These are phyloP conservation scores for Ustilago cynodontis DNA, from an alignment of 1,284 basidiomycete species.

Conservation along the genomic window DNA sequence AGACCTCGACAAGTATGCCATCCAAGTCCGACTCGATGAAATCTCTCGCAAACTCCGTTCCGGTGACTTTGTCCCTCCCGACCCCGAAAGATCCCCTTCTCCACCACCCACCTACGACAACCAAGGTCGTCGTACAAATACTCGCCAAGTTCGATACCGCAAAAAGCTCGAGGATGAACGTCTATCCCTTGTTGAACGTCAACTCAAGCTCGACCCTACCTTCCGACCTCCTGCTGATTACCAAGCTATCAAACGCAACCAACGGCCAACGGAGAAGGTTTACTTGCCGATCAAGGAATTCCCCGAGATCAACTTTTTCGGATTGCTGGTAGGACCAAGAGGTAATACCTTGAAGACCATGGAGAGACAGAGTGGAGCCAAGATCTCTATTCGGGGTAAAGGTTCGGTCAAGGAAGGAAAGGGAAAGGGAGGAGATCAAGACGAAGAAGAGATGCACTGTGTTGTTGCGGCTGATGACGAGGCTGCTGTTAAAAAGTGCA, in stretches of 20 bases:
- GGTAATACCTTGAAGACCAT: constrained; percentile 99
- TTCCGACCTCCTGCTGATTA: constrained; percentile 96
- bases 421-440: constrained; percentile 87
- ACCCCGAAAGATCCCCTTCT: constrained; percentile 91
- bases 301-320: constrained; percentile 99
- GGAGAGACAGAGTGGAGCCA: constrained; percentile 97
- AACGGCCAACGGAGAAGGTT: constrained; percentile 84
- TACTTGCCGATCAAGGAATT: constrained; percentile 99
- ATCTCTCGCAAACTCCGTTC: constrained; percentile 93
- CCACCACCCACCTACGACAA: constrained; percentile 97
- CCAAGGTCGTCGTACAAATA: constrained; percentile 97
- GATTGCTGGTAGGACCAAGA: constrained; percentile 95
- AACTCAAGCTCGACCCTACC: constrained; percentile 96
- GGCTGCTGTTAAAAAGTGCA: constrained; percentile 89
- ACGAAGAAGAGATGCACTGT: constrained; percentile 99
- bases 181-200: constrained; percentile 89
- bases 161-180: constrained; percentile 98
- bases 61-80: constrained; percentile 95
- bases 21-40: constrained; percentile 82
- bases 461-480: constrained; percentile 93
- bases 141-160: constrained; percentile 95
- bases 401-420: constrained; percentile 99
- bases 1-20: constrained; percentile 68
- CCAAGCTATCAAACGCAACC: constrained; percentile 83
- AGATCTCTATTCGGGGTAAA: constrained; percentile 98